Base-by-base conservation (phyloP, 257 asterid species). In the Paulownia fortunei region DNA sequence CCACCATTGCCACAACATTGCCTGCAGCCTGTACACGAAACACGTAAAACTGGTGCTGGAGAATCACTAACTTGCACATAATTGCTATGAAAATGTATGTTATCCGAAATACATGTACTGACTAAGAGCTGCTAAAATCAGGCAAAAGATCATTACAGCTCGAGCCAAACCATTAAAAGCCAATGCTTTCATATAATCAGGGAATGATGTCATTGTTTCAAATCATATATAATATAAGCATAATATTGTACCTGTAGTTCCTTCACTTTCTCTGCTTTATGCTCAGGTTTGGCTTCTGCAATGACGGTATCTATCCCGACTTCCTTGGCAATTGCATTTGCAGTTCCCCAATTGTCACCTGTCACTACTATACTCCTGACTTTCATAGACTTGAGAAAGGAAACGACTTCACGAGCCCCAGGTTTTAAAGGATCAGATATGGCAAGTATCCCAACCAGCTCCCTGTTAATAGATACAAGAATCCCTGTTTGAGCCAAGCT, bases 291-390 rank as follows among this genome's bases (percentile, higher is more conserved):
- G 34, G 96, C 97, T 80, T 92, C 94, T 58, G 98, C 98, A 13
- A 84, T 47, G 18, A 94, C 92, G 4, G 49, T 55, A 34, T 84
- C 83, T 72, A 94, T 90, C 3, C 96, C 97, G 24, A 90, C 96
- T 30, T 94, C 91, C 72, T 83, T 85, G 76, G 97, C 97, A 77
- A 94, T 84, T 0, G 98, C 89, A 42, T 83, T 84, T 13, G 97
- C 97, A 52, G 98, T 94, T 81, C 98, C 97, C 87, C 89, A 78
- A 56, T 94, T 94, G 77, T 94, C 97, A 9, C 98, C 97, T 0
- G 98, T 94, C 51, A 90, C 89, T 41, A 94, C 70, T 55, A 90
- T 86, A 41, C 92, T 84, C 39, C 65, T 71, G 6, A 94, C 66
- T 10, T 86, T 82, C 98, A 94, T 92, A 0, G 92, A 90, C 56